A percentile compares a stretch with the other conserved stretches of the same genome.
Conservation (phyloP, 2,329 filamentous ascomycete genomes). For the Sphaerulina musiva region DNA sequence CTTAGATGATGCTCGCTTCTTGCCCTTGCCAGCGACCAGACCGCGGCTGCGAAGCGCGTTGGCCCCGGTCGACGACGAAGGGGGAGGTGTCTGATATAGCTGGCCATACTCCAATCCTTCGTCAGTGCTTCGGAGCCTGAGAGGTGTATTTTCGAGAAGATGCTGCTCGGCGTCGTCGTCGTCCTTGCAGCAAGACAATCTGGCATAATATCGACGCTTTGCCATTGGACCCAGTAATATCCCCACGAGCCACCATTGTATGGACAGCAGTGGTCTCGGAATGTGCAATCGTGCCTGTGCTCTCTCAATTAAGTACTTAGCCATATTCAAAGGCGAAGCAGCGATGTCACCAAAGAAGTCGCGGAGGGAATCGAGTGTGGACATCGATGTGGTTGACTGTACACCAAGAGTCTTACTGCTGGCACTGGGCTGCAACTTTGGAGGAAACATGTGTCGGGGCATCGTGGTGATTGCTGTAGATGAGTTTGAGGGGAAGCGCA, state of each 20-base stretch:
- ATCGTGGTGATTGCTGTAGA: constrained; percentile 10
- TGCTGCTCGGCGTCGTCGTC: neutral
- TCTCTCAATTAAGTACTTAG: constrained; percentile 27
- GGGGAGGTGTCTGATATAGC: constrained; percentile 20
- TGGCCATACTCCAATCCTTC: constrained; percentile 24
- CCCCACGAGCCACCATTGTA: constrained; percentile 35
- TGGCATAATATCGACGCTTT: constrained; percentile 28
- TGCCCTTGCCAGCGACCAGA: constrained; percentile 23
- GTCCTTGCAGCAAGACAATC: neutral
- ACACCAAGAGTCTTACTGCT: constrained; percentile 16
- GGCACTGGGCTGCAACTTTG: constrained; percentile 2
- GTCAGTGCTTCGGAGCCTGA: neutral
- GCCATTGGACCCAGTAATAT: constrained; percentile 33
- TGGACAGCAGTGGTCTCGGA: constrained; percentile 25
- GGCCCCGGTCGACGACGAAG: constrained; percentile 8
- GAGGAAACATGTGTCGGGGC: neutral
- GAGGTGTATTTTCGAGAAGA: constrained; percentile 10
- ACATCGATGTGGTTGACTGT: constrained; percentile 11
- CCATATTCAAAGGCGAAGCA: constrained; percentile 27
- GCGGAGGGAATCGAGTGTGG: constrained; percentile 23
- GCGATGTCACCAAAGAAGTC: constrained; percentile 27
- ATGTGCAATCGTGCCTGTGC: constrained; percentile 28
- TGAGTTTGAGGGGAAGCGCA: constrained; percentile 8
- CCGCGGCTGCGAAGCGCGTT: constrained; percentile 4
- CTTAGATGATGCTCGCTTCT: constrained; percentile 21